Evolutionary conservation across 164 flowering plant genomes (phyloP), one percentile per base, ranked within the genome.

Genomic region (Nelumbo lutea): DNA sequence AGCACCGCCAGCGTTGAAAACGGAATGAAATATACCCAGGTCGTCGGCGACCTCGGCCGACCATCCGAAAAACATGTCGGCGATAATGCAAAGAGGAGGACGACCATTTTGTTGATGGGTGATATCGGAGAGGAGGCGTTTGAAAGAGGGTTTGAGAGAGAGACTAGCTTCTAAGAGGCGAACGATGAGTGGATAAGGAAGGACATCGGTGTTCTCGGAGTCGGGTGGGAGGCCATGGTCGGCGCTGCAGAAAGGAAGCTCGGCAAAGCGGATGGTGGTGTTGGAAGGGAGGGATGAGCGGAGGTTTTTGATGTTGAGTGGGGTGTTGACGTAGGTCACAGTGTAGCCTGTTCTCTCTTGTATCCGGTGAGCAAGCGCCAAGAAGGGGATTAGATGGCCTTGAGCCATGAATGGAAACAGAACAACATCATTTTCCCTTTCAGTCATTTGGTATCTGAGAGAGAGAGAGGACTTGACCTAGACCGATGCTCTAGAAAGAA

Each of bases 21-120:
- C 48, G 0, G 57, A 58, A 51, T 73, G 72, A 13, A 63, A 67
- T 2, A 69, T 7, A 45, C 70, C 70, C 5, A 72, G 56, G 43
- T 66, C 72, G 8, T 50, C 15, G 9, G 81, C 67, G 4, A 70
- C 60, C 2, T 70, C 75, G n/a, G 69, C 70, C 1, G 77, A 48
- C 81, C 79, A 79, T 1, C 69, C 63, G 64, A 68, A 48, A 65
- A 74, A 69, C 27, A 38, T 47, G 65, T 74, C 68, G 8, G 68
- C 60, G 60, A 73, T 27, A 27, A 27, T 27, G 27, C 0, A 27
- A 27, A 27, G 27, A 27, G 27, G 27, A 27, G 27, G 27, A 59
- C 10, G 57, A 4, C 62, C 44, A 15, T 15, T 38, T 43, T 45
- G 55, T 39, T 45, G 45, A 0, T 48, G 38, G 53, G 48, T 55